Percentiles rank a stretch among this genome's conserved stretches.
Evolutionary conservation across 176 grass and related monocot genomes (phyloP).

Genomic region (Luzula sylvatica): DNA sequence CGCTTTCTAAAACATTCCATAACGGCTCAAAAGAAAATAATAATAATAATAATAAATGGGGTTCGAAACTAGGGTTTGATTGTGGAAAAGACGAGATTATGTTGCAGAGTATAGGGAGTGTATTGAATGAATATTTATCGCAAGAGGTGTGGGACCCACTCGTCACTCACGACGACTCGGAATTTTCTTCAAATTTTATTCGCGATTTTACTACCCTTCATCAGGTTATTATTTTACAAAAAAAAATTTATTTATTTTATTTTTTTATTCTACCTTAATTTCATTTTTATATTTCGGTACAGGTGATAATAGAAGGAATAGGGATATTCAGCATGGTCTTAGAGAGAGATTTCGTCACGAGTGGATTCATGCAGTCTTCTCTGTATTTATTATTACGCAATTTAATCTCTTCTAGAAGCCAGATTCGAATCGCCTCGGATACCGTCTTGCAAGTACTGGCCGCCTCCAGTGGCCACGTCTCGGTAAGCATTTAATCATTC

Average conservation of each 20-base stretch:
- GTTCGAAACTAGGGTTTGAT: constrained; percentile 25
- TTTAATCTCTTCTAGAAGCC: constrained; percentile 65
- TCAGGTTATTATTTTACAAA: constrained; percentile 34
- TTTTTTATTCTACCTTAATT: constrained; percentile 16
- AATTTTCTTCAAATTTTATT: constrained; percentile 63
- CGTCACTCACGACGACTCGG: constrained; percentile 40
- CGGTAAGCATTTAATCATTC: constrained; percentile 37
- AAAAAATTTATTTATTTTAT: constrained; percentile 2
- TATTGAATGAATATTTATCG: constrained; percentile 73
- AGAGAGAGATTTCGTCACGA: constrained; percentile 64
- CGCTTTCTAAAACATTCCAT: constrained; percentile 45
- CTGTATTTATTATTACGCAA: constrained; percentile 75
- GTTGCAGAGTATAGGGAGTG: constrained; percentile 56
- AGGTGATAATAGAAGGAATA: constrained; percentile 94
- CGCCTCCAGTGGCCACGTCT: constrained; percentile 43
- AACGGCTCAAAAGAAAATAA: constrained; percentile 29
- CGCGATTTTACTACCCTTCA: constrained; percentile 62
- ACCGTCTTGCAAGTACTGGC: constrained; percentile 61
- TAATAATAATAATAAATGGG: constrained; percentile 36
- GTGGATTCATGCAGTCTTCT: constrained; percentile 93
- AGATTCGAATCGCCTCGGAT: constrained; percentile 84
- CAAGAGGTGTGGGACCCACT: constrained; percentile 87
- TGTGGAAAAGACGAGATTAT: constrained; percentile 32
- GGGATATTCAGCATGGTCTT: constrained; percentile 71
- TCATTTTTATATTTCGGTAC: constrained; percentile 21